Evolutionary conservation across 257 asterid species (phyloP), one percentile per base, ranked within the genome.

Genomic region (Lantana camara): DNA sequence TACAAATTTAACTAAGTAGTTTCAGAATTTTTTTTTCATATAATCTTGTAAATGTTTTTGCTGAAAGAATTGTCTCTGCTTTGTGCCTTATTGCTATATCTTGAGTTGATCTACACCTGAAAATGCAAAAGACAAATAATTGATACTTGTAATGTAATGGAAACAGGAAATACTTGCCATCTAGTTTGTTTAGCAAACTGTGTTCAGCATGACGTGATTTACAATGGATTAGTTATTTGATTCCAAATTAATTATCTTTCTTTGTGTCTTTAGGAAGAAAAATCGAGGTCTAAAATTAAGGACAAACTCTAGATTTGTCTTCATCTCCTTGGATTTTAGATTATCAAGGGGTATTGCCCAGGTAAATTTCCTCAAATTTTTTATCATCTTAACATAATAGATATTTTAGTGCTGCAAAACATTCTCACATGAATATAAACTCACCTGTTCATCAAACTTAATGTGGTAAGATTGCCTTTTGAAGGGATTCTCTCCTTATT

Each of bases 241-340:
- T 45, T 66, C 41, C 21, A 45, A 34, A 27, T 63, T 34, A 51
- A 15, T 69, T 21, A 24, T 44, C 61, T 38, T 32, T 17, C 38
- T 19, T 30, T 11, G 13, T 55, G 64, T 54, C 35, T 65, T 57
- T 66, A 68, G 75, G 85, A 90, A 80, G 96, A 84, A 68, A 93
- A 87, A 63, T 95, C 87, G 77, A 84, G 88, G 75, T 63, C 79
- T 40, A 90, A 80, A 78, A 38, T 76, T 37, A 90, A 83, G 78
- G 95, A 93, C 75, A 93, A 82, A 82, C 68, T 93, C 51, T n/a
- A n/a, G n/a, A n/a, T n/a, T n/a, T n/a, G n/a, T n/a, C n/a, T n/a
- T n/a, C n/a, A n/a, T n/a, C n/a, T n/a, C n/a, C n/a, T n/a, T n/a
- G n/a, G n/a, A n/a, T n/a, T n/a, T n/a, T n/a, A n/a, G n/a, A n/a